Evolutionary conservation across 208 protist genomes (phyloP).

Genomic region (Herpetomonas tarakana): DNA sequence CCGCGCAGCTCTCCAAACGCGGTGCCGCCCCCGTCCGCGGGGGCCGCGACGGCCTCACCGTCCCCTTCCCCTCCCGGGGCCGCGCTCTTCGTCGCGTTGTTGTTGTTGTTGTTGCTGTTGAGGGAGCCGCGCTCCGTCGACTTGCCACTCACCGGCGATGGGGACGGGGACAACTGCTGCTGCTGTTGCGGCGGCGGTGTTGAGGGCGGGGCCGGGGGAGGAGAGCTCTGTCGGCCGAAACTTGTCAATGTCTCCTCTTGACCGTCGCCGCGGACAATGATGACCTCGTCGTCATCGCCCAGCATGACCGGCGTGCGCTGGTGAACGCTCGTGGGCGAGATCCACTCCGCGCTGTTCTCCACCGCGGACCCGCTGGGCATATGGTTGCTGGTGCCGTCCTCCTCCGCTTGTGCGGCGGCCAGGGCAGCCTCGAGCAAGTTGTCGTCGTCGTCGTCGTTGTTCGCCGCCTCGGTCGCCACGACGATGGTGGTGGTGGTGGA

Average conservation of each 20-base stretch:
- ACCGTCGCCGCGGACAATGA: conserved; percentile 17
- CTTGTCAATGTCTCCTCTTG: neutral
- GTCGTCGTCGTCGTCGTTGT: conserved; percentile 12
- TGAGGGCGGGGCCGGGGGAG: neutral
- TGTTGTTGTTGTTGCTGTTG: neutral
- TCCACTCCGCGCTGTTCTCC: conserved; percentile 22
- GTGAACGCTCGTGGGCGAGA: conserved; percentile 58
- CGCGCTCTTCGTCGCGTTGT: neutral
- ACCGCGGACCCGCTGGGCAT: neutral
- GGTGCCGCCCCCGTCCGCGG: neutral
- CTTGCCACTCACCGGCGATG: neutral
- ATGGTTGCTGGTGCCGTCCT: neutral
- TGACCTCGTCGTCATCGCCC: conserved; percentile 52
- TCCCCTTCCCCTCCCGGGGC: too few relatives aligned
- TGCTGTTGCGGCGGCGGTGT: neutral
- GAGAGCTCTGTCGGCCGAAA: conserved; percentile 1
- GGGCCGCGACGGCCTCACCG: neutral
- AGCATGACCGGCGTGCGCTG: conserved; percentile 78
- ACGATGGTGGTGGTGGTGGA: neutral
- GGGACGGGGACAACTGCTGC: neutral
- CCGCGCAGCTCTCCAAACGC: neutral
- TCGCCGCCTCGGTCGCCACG: neutral
- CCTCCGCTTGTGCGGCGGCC: neutral
- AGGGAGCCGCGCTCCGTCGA: neutral
- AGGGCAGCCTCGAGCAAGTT: neutral